Conservation (phyloP, 2,329 filamentous ascomycete species). For the Mycosphaerella sp. region DNA sequence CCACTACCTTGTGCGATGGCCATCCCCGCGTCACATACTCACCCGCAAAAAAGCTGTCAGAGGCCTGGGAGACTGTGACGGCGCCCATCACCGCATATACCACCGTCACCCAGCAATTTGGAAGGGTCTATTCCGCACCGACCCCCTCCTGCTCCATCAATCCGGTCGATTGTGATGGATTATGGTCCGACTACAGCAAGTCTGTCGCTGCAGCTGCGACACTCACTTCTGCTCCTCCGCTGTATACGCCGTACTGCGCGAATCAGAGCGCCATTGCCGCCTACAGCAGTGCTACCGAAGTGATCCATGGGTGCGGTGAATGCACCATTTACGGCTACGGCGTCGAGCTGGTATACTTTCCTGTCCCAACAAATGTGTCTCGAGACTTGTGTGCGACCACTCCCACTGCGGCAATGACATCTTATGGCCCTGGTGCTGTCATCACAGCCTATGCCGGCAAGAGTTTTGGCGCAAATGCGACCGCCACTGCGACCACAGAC, state of each 20-base stretch:
- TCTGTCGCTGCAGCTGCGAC: slow-evolving; percentile 16
- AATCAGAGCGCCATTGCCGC: slow-evolving; percentile 18
- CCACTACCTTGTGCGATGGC: slow-evolving; percentile 31
- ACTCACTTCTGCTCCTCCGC: slow-evolving; percentile 18
- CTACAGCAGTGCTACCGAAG: slow-evolving; percentile 10
- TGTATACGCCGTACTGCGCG: slow-evolving; percentile 24
- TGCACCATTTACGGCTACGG: slow-evolving; percentile 32
- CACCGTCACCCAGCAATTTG: slow-evolving; percentile 11
- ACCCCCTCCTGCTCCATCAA: slow-evolving; percentile 25
- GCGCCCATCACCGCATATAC: slow-evolving; percentile 12
- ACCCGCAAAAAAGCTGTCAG: slow-evolving; percentile 22
- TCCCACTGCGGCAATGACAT: slow-evolving; percentile 24
- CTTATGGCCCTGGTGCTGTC: slow-evolving; percentile 23
- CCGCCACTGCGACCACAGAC: background rate
- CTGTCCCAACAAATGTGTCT: slow-evolving; percentile 19
- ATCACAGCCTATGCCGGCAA: slow-evolving; percentile 26
- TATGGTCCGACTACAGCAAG: slow-evolving; percentile 28
- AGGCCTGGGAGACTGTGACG: slow-evolving; percentile 12
- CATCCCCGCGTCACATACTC: slow-evolving; percentile 27
- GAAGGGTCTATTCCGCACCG: slow-evolving; percentile 16
- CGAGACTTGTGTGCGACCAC: slow-evolving; percentile 30
- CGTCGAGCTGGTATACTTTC: slow-evolving; percentile 30
- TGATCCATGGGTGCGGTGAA: slow-evolving; percentile 27
- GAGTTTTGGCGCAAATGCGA: slow-evolving; percentile 12
- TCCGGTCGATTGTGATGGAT: slow-evolving; percentile 27